A percentile compares a stretch with the other conserved stretches of the same genome.
Conservation (phyloP, 768 basidiomycete species). For the Agaricus bisporus region DNA sequence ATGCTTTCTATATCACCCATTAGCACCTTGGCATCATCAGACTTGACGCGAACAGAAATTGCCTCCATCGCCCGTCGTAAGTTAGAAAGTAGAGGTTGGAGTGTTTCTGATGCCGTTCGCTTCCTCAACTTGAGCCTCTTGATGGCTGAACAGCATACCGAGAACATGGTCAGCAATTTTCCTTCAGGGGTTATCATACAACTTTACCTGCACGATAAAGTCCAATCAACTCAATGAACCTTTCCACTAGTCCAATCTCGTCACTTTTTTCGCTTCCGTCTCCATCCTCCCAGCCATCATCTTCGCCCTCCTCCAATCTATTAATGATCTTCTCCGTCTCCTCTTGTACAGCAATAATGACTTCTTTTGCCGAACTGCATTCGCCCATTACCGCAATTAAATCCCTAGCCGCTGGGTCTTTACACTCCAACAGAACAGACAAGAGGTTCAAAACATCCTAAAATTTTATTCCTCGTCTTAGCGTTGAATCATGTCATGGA, state of each 20-base stretch:
- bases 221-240: slow-evolving; percentile 30
- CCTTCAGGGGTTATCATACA: no score
- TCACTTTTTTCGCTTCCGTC: background rate
- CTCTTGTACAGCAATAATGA: slow-evolving; percentile 41
- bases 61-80: slow-evolving; percentile 25
- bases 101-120: slow-evolving; percentile 35
- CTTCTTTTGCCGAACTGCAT: slow-evolving; percentile 38
- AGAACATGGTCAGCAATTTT: background rate
- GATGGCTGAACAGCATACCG: slow-evolving; percentile 28
- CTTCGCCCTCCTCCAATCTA: slow-evolving; percentile 17
- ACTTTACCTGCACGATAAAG: slow-evolving; percentile 32
- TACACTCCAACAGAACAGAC: slow-evolving; percentile 32
- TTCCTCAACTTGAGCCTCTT: slow-evolving; percentile 38
- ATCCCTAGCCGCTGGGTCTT: slow-evolving; percentile 30
- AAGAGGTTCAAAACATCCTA: slow-evolving; percentile 41
- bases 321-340: slow-evolving; percentile 29
- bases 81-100: slow-evolving; percentile 34
- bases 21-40: slow-evolving; percentile 26
- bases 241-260: slow-evolving; percentile 19
- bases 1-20: slow-evolving; percentile 25
- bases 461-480: background rate
- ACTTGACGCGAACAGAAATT: slow-evolving; percentile 18
- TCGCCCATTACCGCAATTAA: slow-evolving; percentile 36
- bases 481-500: background rate
- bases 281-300: slow-evolving; percentile 22